phyloP scores from a whole-genome alignment of 2,329 filamentous ascomycete genomes.

The Sporothrix dimorphospora region DNA sequence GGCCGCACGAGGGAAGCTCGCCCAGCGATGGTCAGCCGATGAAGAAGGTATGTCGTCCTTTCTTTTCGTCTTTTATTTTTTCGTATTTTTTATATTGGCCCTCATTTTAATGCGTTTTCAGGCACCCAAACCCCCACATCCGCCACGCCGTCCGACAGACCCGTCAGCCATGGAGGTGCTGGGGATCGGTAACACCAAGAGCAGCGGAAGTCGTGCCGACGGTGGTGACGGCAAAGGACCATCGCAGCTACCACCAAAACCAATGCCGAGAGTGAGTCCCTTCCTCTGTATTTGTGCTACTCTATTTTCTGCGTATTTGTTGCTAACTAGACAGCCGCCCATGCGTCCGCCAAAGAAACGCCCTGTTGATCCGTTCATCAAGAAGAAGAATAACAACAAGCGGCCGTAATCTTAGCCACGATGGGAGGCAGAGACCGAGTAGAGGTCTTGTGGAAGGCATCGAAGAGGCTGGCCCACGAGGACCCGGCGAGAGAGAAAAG shows the following conservation, averaged over 20 bases:
- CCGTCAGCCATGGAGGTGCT: slow-evolving; percentile 58
- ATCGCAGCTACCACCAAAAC: slow-evolving; percentile 23
- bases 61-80: neutral
- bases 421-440: neutral
- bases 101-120: neutral
- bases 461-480: neutral
- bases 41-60: slow-evolving; percentile 47
- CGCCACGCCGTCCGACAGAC: slow-evolving; percentile 43
- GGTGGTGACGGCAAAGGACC: neutral
- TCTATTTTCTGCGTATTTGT: neutral
- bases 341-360: slow-evolving; percentile 43
- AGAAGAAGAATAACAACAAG: slow-evolving; percentile 34
- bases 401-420: neutral
- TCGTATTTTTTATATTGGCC: neutral
- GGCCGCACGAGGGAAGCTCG: slow-evolving; percentile 45
- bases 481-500: neutral
- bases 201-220: slow-evolving; percentile 34
- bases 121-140: slow-evolving; percentile 13
- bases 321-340: slow-evolving; percentile 24
- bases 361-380: slow-evolving; percentile 51
- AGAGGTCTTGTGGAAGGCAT: no score
- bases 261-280: slow-evolving; percentile 17
- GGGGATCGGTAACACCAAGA: slow-evolving; percentile 43
- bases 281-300: no score
- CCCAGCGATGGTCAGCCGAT: slow-evolving; percentile 37